These are phyloP conservation scores for Pyrenula aspistea DNA, from an alignment of 495 filamentous ascomycete genomes.

Conservation along the genomic window DNA sequence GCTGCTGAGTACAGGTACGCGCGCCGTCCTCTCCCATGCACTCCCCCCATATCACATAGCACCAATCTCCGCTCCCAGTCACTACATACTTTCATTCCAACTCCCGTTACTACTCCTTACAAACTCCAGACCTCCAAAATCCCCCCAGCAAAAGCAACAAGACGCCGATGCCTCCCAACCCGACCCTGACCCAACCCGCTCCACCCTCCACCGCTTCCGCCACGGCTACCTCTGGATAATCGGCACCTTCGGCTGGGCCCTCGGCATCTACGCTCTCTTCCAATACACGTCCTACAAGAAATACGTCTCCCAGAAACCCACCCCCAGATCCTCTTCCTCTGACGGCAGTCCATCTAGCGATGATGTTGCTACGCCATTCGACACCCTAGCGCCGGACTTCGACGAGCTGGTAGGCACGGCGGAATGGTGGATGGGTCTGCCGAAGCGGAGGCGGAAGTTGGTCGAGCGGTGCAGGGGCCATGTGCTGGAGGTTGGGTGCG, in stretches of 20 bases:
- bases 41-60: no score
- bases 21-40: no score
- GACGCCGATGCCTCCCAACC: no score
- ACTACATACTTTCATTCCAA: no score
- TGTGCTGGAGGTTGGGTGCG: constrained; percentile 80
- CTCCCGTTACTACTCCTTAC: no score
- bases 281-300: constrained; percentile 34
- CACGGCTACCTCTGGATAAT: constrained; percentile 8
- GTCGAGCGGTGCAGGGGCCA: constrained; percentile 54
- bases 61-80: no score
- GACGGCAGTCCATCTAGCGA: not conserved
- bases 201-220: not conserved
- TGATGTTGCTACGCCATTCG: constrained; percentile 45
- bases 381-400: constrained; percentile 44
- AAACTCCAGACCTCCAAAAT: not conserved
- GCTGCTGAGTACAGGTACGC: not conserved
- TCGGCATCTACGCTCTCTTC: constrained; percentile 39
- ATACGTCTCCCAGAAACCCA: constrained; percentile 23
- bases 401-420: constrained; percentile 52
- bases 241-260: constrained; percentile 30
- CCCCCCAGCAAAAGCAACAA: no score
- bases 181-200: not conserved
- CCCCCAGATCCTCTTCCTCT: constrained; percentile 21
- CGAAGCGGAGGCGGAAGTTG: constrained; percentile 46
- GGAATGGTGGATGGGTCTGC: constrained; percentile 56